These are phyloP conservation scores for Pluteus cervinus DNA, from an alignment of 768 basidiomycete species.

Conservation along the genomic window DNA sequence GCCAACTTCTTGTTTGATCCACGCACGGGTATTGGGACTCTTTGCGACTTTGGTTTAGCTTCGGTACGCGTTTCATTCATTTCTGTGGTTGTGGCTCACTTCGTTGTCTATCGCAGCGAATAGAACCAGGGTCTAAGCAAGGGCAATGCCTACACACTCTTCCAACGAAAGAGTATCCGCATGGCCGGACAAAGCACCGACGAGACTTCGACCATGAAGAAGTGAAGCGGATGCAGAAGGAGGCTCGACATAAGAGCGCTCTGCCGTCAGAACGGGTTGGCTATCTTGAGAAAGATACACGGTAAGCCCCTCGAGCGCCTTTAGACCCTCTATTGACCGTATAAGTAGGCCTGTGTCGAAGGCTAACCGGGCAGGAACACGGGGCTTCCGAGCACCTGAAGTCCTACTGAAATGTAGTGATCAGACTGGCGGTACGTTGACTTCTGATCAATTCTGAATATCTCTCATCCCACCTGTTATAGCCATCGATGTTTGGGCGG, in stretches of 20 bases:
- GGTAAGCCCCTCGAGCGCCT: conserved; percentile 33
- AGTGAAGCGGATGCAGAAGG: conserved; percentile 53
- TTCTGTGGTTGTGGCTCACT: neutral
- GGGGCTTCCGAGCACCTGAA: conserved; percentile 96
- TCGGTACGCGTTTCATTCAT: conserved; percentile 50
- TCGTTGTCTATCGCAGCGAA: conserved; percentile 34
- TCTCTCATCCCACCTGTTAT: conserved; percentile 6
- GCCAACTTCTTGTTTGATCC: conserved; percentile 96
- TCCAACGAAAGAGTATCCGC: conserved; percentile 54
- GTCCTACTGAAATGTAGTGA: conserved; percentile 91
- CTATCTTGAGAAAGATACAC: conserved; percentile 66
- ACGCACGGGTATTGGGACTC: conserved; percentile 70
- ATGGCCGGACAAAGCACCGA: conserved; percentile 49
- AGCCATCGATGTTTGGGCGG: conserved; percentile 98
- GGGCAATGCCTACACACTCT: conserved; percentile 77
- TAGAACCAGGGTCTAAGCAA: conserved; percentile 39
- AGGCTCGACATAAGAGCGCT: conserved; percentile 48
- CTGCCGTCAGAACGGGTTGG: conserved; percentile 67
- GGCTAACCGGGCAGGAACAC: conserved; percentile 93
- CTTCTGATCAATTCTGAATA: conserved; percentile 1
- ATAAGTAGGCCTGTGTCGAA: conserved; percentile 66
- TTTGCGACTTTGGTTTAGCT: conserved; percentile 95
- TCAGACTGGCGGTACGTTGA: conserved; percentile 77
- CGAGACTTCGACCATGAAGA: conserved; percentile 41
- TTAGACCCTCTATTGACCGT: neutral